A percentile compares a stretch with the other conserved stretches of the same genome.
Evolutionary conservation across 345 rosid species (phyloP).

Genomic region (Pistacia integerrima): DNA sequence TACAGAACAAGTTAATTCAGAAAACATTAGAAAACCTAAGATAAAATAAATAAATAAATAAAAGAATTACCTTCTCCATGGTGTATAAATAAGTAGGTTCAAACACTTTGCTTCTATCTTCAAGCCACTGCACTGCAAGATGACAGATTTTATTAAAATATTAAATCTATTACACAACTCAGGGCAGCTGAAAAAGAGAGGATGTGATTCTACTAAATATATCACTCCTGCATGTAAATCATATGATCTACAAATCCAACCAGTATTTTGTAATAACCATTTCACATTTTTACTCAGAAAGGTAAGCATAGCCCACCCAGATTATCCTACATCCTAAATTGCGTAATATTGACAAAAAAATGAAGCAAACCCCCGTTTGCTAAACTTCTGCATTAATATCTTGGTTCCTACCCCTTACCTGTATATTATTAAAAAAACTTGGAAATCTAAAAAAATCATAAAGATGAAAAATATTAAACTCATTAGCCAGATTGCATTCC

Average conservation of each 20-base stretch:
- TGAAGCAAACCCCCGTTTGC: not conserved
- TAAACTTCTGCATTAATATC: not conserved
- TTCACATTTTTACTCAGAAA: not conserved
- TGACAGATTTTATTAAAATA: conserved; percentile 16
- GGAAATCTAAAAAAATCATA: not conserved
- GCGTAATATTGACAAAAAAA: not conserved
- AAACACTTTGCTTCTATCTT: conserved; percentile 72
- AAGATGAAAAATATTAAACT: not conserved
- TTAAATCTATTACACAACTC: not conserved
- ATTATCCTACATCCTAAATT: not conserved
- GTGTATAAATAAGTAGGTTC: conserved; percentile 93
- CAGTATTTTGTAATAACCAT: not conserved
- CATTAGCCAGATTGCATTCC: not conserved
- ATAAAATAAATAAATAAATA: not conserved
- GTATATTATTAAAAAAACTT: not conserved
- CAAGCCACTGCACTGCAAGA: conserved; percentile 82
- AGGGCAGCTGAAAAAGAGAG: not conserved
- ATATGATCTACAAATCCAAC: not conserved
- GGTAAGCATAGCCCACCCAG: not conserved
- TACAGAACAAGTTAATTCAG: conserved; percentile 24
- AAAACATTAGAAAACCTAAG: conserved; percentile 6
- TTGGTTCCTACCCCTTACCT: not conserved
- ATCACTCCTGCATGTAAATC: not conserved
- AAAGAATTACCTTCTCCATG: conserved; percentile 76
- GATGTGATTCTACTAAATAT: not conserved